Evolutionary conservation across 2,329 filamentous ascomycete species (phyloP), one percentile per base, ranked within the genome.

Genomic region (Exophiala sp.): DNA sequence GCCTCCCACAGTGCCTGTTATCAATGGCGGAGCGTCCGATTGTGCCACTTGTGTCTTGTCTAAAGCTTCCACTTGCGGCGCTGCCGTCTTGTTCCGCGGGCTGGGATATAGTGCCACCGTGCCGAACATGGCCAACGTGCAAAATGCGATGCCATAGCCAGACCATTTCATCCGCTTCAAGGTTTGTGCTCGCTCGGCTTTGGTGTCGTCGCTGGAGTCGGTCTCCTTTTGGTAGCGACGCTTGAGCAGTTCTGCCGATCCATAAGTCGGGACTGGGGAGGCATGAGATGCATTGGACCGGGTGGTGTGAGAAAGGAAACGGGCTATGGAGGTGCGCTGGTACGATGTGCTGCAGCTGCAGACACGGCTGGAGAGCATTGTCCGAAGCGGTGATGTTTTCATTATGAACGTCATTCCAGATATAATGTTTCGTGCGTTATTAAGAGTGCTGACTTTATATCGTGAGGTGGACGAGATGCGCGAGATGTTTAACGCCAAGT

Each of bases 1-100:
- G 24, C 65, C 60, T 13, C n/a, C n/a, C n/a, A n/a, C n/a, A n/a
- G 62, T 61, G 14, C 58, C 63, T 1, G 63, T 56, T 50, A 71
- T 66, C 0, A 68, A 68, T 1, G 61, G 43, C 0, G 71, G 69
- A 1, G 68, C 70, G 34, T 73, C 70, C 41, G 71, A 61, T 41
- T 67, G 67, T 32, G 68, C 65, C 5, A 61, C 56, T 13, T 62
- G 58, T 11, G 45, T 44, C 23, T 43, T 42, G 35, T 18, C 32
- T 51, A 48, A 19, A 50, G 40, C 21, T 30, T 34, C 57, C 37
- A n/a, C 48, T 29, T 35, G 53, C 27, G 18, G 37, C 37, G 18
- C 55, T 27, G 34, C 23, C 23, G 50, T 41, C n/a, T 55, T 43
- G 30, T 59, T 51, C 16, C 53, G 35, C 8, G 48, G 44, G 27